Conservation (phyloP, 2,329 filamentous ascomycete species). For the Simplicillium aogashimaense region DNA sequence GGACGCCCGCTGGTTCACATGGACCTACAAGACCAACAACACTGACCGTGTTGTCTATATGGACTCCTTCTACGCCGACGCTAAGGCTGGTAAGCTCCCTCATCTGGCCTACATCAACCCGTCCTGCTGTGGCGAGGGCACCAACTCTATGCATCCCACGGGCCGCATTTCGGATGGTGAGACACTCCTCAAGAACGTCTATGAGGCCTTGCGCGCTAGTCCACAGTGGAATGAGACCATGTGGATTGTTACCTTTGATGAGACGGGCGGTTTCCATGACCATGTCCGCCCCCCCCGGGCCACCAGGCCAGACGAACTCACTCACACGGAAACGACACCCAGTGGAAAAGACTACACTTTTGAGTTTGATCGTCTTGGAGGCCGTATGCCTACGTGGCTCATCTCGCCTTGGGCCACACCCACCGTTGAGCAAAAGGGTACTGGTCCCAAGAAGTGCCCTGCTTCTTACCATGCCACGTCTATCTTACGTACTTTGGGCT, state of each 20-base stretch:
- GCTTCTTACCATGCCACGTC: conserved; percentile 29
- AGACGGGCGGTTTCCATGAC: conserved; percentile 25
- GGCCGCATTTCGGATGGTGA: conserved; percentile 23
- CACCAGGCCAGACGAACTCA: conserved; percentile 20
- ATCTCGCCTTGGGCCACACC: conserved; percentile 29
- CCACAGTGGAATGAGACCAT: conserved; percentile 24
- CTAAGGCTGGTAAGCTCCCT: conserved; percentile 29
- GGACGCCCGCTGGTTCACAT: conserved; percentile 31
- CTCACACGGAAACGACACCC: conserved; percentile 17
- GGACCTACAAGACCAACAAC: conserved; percentile 23
- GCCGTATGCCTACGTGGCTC: conserved; percentile 25
- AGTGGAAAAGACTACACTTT: conserved; percentile 21
- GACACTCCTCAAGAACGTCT: conserved; percentile 23
- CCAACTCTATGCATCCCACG: conserved; percentile 21
- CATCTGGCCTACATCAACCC: conserved; percentile 37
- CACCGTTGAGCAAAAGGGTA: conserved; percentile 26
- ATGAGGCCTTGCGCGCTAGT: conserved; percentile 21
- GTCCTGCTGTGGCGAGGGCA: conserved; percentile 25
- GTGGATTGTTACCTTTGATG: conserved; percentile 22
- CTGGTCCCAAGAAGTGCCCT: conserved; percentile 17
- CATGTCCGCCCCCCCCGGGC: conserved; percentile 21
- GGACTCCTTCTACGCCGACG: conserved; percentile 30
- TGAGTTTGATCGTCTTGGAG: conserved; percentile 24
- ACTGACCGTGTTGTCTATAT: conserved; percentile 20
- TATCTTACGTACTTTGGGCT: conserved; percentile 28